A percentile compares a stretch with the other conserved stretches of the same genome.
phyloP scores from a whole-genome alignment of 1,284 basidiomycete genomes.

The Neolentinus lepideus region DNA sequence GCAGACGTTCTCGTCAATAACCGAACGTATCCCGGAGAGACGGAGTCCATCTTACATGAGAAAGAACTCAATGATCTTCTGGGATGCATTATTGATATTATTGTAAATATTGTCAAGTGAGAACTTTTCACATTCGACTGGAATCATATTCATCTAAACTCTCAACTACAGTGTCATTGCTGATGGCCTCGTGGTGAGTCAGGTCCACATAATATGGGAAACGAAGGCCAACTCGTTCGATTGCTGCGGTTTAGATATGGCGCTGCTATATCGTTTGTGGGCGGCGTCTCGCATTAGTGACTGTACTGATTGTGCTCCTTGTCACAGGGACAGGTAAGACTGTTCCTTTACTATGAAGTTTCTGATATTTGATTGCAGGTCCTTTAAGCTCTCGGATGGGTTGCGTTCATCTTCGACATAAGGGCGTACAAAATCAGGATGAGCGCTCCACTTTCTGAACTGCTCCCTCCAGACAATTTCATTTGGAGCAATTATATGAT shows the following conservation, averaged over 20 bases:
- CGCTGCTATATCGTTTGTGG: not conserved
- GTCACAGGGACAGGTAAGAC: not conserved
- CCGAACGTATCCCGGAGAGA: too few species aligned
- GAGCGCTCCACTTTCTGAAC: not conserved
- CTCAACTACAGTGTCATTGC: not conserved
- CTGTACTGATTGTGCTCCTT: not conserved
- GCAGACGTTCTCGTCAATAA: not conserved
- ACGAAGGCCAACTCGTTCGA: not conserved
- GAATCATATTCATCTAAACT: not conserved
- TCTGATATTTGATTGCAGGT: not conserved
- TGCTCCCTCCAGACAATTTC: not conserved
- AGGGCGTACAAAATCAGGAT: not conserved
- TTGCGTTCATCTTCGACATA: not conserved
- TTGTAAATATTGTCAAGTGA: not conserved
- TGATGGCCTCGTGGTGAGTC: not conserved
- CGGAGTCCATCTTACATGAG: not conserved
- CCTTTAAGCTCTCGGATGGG: not conserved
- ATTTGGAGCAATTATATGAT: not conserved
- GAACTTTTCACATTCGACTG: not conserved
- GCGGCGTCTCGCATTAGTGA: not conserved
- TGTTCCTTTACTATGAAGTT: not conserved
- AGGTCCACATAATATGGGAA: not conserved
- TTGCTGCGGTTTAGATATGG: not conserved
- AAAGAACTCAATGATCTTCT: not conserved
- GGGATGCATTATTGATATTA: not conserved